phyloP scores from a whole-genome alignment of 495 filamentous ascomycete genomes.

The Corynascus novoguineensis region DNA sequence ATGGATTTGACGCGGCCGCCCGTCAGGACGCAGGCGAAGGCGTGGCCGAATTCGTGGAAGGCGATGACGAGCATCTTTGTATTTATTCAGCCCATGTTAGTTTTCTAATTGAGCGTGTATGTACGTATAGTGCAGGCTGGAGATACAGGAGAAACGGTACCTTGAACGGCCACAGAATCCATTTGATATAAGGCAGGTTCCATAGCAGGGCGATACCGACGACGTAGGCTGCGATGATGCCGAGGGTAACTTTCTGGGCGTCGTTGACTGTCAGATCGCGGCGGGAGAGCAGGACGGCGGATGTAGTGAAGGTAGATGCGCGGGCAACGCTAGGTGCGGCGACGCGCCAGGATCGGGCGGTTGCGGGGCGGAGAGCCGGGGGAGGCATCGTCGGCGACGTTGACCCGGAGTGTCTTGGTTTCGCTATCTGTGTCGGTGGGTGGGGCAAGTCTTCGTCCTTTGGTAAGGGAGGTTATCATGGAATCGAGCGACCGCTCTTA shows the following conservation, averaged over 20 bases:
- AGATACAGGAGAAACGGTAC: slow-evolving; percentile 31
- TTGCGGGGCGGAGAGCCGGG: background rate
- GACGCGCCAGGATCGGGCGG: background rate
- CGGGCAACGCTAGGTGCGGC: slow-evolving; percentile 6
- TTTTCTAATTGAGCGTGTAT: background rate
- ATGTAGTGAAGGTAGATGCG: background rate
- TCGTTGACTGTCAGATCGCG: slow-evolving; percentile 60
- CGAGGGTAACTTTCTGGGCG: slow-evolving; percentile 68
- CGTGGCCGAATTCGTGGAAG: slow-evolving; percentile 79
- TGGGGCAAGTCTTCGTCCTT: too few species aligned
- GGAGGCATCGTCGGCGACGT: slow-evolving; percentile 5
- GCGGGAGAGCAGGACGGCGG: slow-evolving; percentile 20
- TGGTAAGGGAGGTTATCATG: too few species aligned
- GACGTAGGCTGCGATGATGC: slow-evolving; percentile 57
- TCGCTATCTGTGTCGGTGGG: too few species aligned
- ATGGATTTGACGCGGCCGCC: slow-evolving; percentile 69
- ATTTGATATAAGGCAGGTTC: slow-evolving; percentile 72
- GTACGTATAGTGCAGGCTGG: background rate
- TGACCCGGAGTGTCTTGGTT: too few species aligned
- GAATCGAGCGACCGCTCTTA: too few species aligned
- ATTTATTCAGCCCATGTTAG: too few species aligned
- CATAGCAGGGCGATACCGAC: slow-evolving; percentile 70
- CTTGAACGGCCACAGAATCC: slow-evolving; percentile 78
- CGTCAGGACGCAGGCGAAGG: slow-evolving; percentile 64
- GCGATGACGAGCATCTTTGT: slow-evolving; percentile 71